These are phyloP conservation scores for Candida lessepsii DNA, from an alignment of 805 yeast species.

Conservation along the genomic window DNA sequence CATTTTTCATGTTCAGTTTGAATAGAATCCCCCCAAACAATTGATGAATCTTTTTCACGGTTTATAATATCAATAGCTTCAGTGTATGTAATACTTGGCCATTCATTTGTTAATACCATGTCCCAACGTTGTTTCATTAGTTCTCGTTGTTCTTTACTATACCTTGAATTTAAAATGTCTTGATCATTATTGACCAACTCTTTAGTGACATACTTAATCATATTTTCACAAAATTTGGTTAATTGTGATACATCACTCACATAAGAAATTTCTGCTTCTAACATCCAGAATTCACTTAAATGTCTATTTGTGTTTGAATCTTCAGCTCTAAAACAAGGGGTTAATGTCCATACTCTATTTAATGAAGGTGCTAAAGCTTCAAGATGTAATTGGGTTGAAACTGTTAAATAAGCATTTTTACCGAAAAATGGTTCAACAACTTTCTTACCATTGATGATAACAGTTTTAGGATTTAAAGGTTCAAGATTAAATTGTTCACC, in stretches of 20 bases:
- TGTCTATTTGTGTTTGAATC: slow-evolving; percentile 88
- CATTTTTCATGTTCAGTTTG: slow-evolving; percentile 89
- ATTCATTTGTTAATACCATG: slow-evolving; percentile 42
- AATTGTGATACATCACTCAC: slow-evolving; percentile 56
- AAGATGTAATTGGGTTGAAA: slow-evolving; percentile 87
- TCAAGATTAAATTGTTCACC: slow-evolving; percentile 79
- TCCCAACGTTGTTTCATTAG: slow-evolving; percentile 58
- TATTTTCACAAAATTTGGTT: slow-evolving; percentile 62
- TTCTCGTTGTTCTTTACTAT: slow-evolving; percentile 35
- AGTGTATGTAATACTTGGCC: slow-evolving; percentile 73
- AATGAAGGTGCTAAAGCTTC: slow-evolving; percentile 77
- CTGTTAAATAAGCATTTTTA: slow-evolving; percentile 71
- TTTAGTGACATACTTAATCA: slow-evolving; percentile 54
- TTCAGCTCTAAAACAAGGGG: slow-evolving; percentile 95
- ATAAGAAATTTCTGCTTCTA: slow-evolving; percentile 86
- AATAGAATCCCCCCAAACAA: slow-evolving; percentile 67
- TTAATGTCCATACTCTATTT: slow-evolving; percentile 79
- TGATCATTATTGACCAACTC: slow-evolving; percentile 8
- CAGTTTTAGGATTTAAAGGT: slow-evolving; percentile 18
- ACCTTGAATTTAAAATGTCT: slow-evolving; percentile 38
- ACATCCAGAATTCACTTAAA: slow-evolving; percentile 95
- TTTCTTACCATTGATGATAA: slow-evolving; percentile 18
- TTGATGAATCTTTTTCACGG: slow-evolving; percentile 20
- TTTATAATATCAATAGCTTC: slow-evolving; percentile 62
- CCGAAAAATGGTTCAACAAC: slow-evolving; percentile 52